Evolutionary conservation across 1,284 basidiomycete genomes (phyloP).

Genomic region (Malassezia sp.): DNA sequence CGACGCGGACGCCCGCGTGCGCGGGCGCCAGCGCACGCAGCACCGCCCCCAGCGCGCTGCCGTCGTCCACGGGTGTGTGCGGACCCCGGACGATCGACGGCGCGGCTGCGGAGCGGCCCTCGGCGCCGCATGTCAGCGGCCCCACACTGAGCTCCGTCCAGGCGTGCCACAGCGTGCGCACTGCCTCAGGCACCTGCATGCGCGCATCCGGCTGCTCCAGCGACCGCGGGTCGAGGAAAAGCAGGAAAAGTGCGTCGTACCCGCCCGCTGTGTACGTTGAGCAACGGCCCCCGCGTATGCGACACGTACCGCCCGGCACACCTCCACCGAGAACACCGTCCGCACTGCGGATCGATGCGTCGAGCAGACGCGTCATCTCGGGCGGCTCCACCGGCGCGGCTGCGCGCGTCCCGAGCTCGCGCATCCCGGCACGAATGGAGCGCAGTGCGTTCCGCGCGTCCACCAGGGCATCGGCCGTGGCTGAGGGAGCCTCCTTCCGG

Average conservation of each 20-base stretch:
- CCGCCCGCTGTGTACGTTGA: slow-evolving; percentile 59
- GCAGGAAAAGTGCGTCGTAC: slow-evolving; percentile 89
- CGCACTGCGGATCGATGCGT: slow-evolving; percentile 59
- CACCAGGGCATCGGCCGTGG: slow-evolving; percentile 20
- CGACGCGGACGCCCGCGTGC: slow-evolving; percentile 2
- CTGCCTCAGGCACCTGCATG: slow-evolving; percentile 4
- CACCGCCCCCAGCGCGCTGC: neutral
- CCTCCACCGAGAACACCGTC: slow-evolving; percentile 84
- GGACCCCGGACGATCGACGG: neutral
- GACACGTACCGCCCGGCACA: slow-evolving; percentile 60
- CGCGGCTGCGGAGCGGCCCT: neutral
- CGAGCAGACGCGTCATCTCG: slow-evolving; percentile 76
- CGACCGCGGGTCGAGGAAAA: slow-evolving; percentile 46
- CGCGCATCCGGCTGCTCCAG: neutral
- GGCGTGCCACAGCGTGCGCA: slow-evolving; percentile 22
- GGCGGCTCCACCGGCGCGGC: slow-evolving; percentile 81
- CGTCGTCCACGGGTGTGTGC: neutral
- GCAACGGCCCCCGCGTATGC: no score
- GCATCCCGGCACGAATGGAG: slow-evolving; percentile 70
- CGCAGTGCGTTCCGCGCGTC: slow-evolving; percentile 48
- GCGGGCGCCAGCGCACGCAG: neutral
- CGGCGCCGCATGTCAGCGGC: slow-evolving; percentile 59
- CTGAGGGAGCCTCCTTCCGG: slow-evolving; percentile 9
- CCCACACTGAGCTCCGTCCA: slow-evolving; percentile 15
- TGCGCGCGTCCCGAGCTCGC: slow-evolving; percentile 67